These are phyloP conservation scores for Aspergillus cavernicola DNA, from an alignment of 495 filamentous ascomycete genomes.

Conservation along the genomic window DNA sequence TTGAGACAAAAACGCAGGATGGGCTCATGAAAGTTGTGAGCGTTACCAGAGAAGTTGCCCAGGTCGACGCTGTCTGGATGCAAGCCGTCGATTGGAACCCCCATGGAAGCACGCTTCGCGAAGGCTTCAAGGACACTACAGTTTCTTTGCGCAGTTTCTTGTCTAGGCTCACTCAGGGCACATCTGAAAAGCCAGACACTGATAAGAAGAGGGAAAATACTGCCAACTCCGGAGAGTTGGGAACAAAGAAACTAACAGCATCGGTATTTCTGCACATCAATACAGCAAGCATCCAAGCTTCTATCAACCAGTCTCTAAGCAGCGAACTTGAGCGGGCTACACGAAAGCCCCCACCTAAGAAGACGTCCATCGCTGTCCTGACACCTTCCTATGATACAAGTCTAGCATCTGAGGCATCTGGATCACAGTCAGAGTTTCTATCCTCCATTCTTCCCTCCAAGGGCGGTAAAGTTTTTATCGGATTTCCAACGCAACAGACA, in stretches of 20 bases:
- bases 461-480: slow-evolving; percentile 89
- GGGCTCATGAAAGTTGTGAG: slow-evolving; percentile 75
- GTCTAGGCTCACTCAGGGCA: slow-evolving; percentile 58
- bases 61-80: slow-evolving; percentile 92
- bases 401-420: slow-evolving; percentile 55
- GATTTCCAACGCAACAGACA: slow-evolving; percentile 95
- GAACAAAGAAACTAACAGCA: slow-evolving; percentile 59
- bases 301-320: slow-evolving; percentile 61
- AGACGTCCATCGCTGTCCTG: slow-evolving; percentile 76
- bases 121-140: slow-evolving; percentile 42
- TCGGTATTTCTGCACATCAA: slow-evolving; percentile 85
- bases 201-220: slow-evolving; percentile 23
- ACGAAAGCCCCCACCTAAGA: slow-evolving; percentile 91
- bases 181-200: slow-evolving; percentile 27
- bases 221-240: slow-evolving; percentile 57
- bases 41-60: slow-evolving; percentile 74
- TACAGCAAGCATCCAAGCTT: slow-evolving; percentile 74
- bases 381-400: slow-evolving; percentile 88
- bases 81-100: slow-evolving; percentile 80
- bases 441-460: slow-evolving; percentile 85
- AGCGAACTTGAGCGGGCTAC: slow-evolving; percentile 92
- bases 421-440: slow-evolving; percentile 73
- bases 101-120: slow-evolving; percentile 42
- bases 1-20: slow-evolving; percentile 77
- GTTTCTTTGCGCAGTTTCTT: slow-evolving; percentile 76